Conservation (phyloP, 192 early-diverging fungal genomes). For the Podila clonocystis region DNA sequence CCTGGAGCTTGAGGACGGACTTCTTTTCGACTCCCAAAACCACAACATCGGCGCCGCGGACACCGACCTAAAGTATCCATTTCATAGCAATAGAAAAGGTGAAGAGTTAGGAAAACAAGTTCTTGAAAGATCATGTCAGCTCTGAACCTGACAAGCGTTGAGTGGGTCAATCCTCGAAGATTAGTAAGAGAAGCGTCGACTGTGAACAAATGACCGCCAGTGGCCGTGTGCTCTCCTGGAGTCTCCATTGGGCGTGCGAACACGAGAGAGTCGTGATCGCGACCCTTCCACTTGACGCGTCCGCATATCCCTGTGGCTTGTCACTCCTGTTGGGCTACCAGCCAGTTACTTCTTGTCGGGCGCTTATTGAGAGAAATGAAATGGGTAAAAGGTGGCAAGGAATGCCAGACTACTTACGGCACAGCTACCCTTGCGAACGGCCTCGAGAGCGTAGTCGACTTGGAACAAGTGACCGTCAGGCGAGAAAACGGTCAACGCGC, state of each 20-base stretch:
- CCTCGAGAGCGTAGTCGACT: conserved; percentile 99
- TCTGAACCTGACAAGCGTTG: too few species aligned
- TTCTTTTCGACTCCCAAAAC: conserved; percentile 98
- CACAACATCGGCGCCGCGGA: conserved; percentile 89
- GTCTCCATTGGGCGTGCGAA: too few species aligned
- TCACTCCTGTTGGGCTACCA: too few species aligned
- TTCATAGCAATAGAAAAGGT: neutral
- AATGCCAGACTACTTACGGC: conserved; percentile 73
- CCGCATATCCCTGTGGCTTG: too few species aligned
- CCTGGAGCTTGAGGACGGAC: conserved; percentile 94
- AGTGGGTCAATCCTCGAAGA: too few species aligned
- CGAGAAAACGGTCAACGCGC: conserved; percentile 96
- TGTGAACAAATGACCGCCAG: too few species aligned
- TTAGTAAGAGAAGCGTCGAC: neutral
- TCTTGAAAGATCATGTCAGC: neutral
- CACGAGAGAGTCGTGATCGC: too few species aligned
- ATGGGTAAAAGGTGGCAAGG: neutral
- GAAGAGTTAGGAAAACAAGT: neutral
- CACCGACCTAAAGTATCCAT: conserved; percentile 80
- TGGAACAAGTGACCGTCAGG: conserved; percentile 99
- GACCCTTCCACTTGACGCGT: too few species aligned
- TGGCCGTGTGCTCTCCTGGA: too few species aligned
- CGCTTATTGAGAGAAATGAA: neutral
- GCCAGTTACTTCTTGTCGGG: neutral
- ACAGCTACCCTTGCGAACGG: conserved; percentile 97